Percentiles rank a stretch among this genome's conserved stretches.
phyloP scores from a whole-genome alignment of 768 basidiomycete species.

The Xanthoconium stramineum region DNA sequence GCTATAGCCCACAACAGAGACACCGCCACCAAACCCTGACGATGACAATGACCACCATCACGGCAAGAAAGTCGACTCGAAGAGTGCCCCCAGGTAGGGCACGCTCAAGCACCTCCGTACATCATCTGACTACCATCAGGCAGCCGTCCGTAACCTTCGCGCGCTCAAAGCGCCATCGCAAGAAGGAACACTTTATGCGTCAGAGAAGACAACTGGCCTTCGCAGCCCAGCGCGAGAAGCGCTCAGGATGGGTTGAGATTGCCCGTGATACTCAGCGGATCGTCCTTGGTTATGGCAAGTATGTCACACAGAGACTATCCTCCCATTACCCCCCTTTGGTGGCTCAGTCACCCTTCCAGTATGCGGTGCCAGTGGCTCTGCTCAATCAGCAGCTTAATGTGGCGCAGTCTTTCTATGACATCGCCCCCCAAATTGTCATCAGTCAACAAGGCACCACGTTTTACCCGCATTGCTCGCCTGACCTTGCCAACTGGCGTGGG shows the following conservation, averaged over 20 bases:
- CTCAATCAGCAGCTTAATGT: constrained; percentile 3
- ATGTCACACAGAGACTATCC: constrained; percentile 30
- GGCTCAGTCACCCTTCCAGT: constrained; percentile 17
- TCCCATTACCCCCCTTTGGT: constrained; percentile 2
- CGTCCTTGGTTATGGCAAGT: constrained; percentile 40
- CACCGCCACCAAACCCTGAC: background rate
- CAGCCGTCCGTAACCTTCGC: constrained; percentile 17
- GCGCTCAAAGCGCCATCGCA: constrained; percentile 19
- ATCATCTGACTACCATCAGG: constrained; percentile 24
- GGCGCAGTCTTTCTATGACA: constrained; percentile 27
- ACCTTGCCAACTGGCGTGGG: constrained; percentile 36
- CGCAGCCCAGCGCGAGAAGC: constrained; percentile 23
- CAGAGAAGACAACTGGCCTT: constrained; percentile 20
- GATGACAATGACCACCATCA: constrained; percentile 8
- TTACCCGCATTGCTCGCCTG: constrained; percentile 37
- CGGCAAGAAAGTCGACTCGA: constrained; percentile 21
- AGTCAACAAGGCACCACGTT: constrained; percentile 38
- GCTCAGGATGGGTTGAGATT: constrained; percentile 31
- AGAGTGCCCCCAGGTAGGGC: constrained; percentile 27
- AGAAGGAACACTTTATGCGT: constrained; percentile 21
- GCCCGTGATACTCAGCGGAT: constrained; percentile 38
- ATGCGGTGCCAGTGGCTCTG: constrained; percentile 6
- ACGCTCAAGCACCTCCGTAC: constrained; percentile 23
- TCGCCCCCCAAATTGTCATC: constrained; percentile 35
- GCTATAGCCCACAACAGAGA: too few relatives aligned